These are phyloP conservation scores for Saccharomycopsis sp. DNA, from an alignment of 805 yeast species.

Conservation along the genomic window DNA sequence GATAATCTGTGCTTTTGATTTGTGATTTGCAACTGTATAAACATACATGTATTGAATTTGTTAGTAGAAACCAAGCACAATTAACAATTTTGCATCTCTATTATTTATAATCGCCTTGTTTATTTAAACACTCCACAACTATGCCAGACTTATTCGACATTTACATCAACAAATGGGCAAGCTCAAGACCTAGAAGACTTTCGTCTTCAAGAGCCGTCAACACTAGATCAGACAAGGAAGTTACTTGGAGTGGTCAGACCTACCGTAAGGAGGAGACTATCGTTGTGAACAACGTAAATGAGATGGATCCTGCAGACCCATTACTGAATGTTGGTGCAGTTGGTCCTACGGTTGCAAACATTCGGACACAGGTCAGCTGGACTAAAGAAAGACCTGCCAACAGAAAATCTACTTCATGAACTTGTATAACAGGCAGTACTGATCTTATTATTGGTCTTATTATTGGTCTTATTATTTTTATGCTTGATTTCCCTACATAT, in stretches of 20 bases:
- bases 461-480: too few species aligned
- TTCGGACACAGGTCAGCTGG: conserved; percentile 17
- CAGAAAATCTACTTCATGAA: background rate
- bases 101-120: too few species aligned
- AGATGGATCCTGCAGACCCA: too few species aligned
- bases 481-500: too few species aligned
- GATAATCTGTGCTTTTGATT: background rate
- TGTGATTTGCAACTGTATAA: too few species aligned
- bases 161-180: background rate
- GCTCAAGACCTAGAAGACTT: conserved; percentile 13
- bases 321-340: background rate
- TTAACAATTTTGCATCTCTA: too few species aligned
- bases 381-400: conserved; percentile 4
- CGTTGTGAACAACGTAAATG: background rate
- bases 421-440: too few species aligned
- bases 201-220: conserved; percentile 16
- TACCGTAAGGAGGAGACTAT: background rate
- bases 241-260: background rate
- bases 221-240: conserved; percentile 15
- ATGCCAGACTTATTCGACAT: conserved; percentile 6
- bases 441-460: too few species aligned
- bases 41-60: too few species aligned
- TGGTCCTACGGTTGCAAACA: conserved; percentile 12
- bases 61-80: too few species aligned
- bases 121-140: too few species aligned